Evolutionary conservation across 2,329 filamentous ascomycete genomes (phyloP), one percentile per base, ranked within the genome.

Genomic region (Hymenoscyphus linearis): DNA sequence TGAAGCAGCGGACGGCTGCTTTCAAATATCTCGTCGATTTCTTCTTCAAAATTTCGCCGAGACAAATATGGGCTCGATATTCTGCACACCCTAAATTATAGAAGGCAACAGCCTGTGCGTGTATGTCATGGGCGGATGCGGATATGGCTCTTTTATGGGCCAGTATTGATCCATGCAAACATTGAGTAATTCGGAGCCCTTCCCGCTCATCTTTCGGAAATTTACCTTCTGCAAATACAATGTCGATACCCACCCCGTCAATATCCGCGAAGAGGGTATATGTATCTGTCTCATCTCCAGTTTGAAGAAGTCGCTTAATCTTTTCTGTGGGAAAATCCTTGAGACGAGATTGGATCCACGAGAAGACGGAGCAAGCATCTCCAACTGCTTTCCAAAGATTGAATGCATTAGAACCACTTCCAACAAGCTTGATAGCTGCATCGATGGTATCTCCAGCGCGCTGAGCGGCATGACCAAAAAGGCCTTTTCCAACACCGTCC

Each of bases 41-140:
- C 69, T 85, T 86, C 58, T 72, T 73, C 54, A 81, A 70, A 2
- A 75, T 71, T 1, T 73, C 72, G 37, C 81, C 82, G 22, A 91
- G 78, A 70, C 85, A 90, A 12, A 80, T 77, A 71, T 96, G 90
- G 0, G 92, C 90, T 52, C 88, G 85, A 72, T 95, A 86, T 73
- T 99, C 95, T 1, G 91, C 90, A 90, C 93, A 98, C 50, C 95
- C 95, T 18, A 99, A 79, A 70, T 99, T 99, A 76, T 96, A 99
- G 82, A 93, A 95, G 0, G 93, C 91, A n/a, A 98, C 90, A 1
- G 95, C 91, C 75, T 96, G 93, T 3, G 93, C 93, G 73, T 97
- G 90, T 7, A 85, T 73, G 70, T 99, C 93, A 62, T 86, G 79
- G 0, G 85, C 78, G 16, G 88, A 88, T 44, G 86, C 83, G 67